phyloP scores from a whole-genome alignment of 1,284 basidiomycete species.

The Cryptococcus jaspeensis region DNA sequence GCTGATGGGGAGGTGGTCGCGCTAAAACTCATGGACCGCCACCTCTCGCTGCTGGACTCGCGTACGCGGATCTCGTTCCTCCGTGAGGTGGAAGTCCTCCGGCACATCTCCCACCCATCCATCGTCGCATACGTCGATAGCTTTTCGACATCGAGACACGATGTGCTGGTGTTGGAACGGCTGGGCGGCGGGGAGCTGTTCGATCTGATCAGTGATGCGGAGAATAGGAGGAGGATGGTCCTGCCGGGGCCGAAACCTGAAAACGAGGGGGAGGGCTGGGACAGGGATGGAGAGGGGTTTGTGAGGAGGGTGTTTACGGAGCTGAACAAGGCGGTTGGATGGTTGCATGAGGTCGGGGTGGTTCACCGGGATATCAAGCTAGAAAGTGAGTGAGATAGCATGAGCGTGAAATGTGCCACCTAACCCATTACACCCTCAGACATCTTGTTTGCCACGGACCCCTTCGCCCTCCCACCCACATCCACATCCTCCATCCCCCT shows the following conservation, averaged over 20 bases:
- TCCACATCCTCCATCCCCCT: constrained; percentile 48
- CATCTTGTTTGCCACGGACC: constrained; percentile 59
- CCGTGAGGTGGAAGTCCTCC: constrained; percentile 80
- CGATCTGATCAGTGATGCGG: constrained; percentile 67
- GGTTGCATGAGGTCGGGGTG: constrained; percentile 83
- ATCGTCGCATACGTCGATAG: constrained; percentile 73
- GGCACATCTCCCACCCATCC: constrained; percentile 79
- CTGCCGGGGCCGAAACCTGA: constrained; percentile 10
- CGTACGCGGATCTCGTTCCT: constrained; percentile 79
- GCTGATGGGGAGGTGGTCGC: constrained; percentile 61
- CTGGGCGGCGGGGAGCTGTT: constrained; percentile 81
- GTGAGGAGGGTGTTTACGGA: constrained; percentile 75
- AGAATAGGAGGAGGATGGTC: constrained; percentile 55
- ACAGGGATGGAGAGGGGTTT: constrained; percentile 50
- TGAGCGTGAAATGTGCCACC: background rate
- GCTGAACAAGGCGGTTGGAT: constrained; percentile 74
- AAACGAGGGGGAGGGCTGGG: constrained; percentile 3
- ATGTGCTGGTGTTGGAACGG: constrained; percentile 78
- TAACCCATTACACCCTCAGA: constrained; percentile 50
- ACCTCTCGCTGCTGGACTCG: constrained; percentile 60
- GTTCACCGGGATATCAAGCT: constrained; percentile 94
- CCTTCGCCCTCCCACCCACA: constrained; percentile 48
- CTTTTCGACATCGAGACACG: constrained; percentile 70
- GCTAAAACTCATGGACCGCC: constrained; percentile 76
- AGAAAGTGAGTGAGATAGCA: constrained; percentile 71